Evolutionary conservation across 2,329 filamentous ascomycete genomes (phyloP).

Genomic region (Berkeleyomyces basicola): DNA sequence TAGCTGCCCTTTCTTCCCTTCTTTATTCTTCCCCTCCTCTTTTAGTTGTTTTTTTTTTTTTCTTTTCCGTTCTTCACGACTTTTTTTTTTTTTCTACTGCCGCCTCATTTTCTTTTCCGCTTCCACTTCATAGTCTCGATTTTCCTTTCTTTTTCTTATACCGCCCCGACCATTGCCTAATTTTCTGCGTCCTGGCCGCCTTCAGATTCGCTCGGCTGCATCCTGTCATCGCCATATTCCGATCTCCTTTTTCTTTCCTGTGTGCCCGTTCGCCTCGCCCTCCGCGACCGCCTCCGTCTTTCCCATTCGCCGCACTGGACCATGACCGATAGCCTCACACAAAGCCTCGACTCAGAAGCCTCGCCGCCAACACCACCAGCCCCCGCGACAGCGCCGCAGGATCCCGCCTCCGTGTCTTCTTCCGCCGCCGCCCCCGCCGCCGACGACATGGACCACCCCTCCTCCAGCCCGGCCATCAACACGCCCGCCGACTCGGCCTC

Average conservation of each 20-base stretch:
- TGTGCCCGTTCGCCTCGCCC: background rate
- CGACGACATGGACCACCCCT: background rate
- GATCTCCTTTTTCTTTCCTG: background rate
- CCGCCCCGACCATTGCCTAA: background rate
- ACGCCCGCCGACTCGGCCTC: slow-evolving; percentile 7
- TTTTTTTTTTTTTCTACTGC: slow-evolving; percentile 1
- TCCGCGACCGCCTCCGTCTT: slow-evolving; percentile 19
- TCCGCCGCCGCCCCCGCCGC: background rate
- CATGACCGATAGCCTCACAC: slow-evolving; percentile 7
- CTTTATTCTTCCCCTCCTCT: background rate
- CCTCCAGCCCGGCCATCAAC: background rate
- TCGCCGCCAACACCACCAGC: slow-evolving; percentile 34
- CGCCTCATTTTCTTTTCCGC: background rate
- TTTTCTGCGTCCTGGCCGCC: too few species aligned
- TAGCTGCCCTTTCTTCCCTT: background rate
- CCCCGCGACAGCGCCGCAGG: background rate
- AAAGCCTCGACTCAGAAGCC: slow-evolving; percentile 30
- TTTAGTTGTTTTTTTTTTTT: slow-evolving; percentile 2
- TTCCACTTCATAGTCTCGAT: background rate
- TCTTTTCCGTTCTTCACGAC: slow-evolving; percentile 2
- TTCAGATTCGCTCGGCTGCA: background rate
- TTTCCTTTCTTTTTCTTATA: background rate
- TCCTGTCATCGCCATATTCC: background rate
- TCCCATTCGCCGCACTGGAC: slow-evolving; percentile 34
- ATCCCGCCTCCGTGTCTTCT: background rate